These are phyloP conservation scores for Solanum chaucha DNA, from an alignment of 257 asterid species.

Conservation along the genomic window DNA sequence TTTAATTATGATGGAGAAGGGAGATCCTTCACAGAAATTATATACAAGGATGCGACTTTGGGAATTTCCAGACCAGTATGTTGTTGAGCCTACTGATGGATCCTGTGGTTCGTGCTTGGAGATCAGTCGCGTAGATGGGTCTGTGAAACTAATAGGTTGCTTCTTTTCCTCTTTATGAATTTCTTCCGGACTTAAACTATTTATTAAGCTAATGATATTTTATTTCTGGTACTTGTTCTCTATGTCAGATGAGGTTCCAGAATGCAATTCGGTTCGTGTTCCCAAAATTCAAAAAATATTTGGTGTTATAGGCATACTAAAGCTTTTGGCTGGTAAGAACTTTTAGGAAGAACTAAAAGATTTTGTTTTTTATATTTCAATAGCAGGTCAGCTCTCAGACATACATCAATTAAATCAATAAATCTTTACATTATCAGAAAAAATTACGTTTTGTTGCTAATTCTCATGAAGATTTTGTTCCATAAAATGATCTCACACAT, in stretches of 20 bases:
- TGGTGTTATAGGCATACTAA: conserved; percentile 78
- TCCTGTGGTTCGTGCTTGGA: conserved; percentile 53
- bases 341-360: background rate
- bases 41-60: conserved; percentile 73
- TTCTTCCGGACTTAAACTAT: background rate
- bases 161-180: background rate
- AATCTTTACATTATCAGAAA: background rate
- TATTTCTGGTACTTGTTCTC: background rate
- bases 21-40: conserved; percentile 59
- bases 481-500: background rate
- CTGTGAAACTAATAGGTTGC: conserved; percentile 50
- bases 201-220: background rate
- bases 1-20: conserved; percentile 71
- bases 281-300: conserved; percentile 59
- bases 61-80: conserved; percentile 81
- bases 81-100: conserved; percentile 84
- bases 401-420: background rate
- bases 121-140: conserved; percentile 56
- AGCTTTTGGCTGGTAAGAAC: conserved; percentile 61
- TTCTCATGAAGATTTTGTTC: background rate
- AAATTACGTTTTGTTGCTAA: background rate
- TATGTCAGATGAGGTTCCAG: conserved; percentile 54
- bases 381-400: background rate
- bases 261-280: conserved; percentile 39
- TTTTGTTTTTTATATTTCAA: background rate